A percentile compares a stretch with the other conserved stretches of the same genome.
phyloP scores from a whole-genome alignment of 2,329 filamentous ascomycete species.

The Verticillium dahliae region DNA sequence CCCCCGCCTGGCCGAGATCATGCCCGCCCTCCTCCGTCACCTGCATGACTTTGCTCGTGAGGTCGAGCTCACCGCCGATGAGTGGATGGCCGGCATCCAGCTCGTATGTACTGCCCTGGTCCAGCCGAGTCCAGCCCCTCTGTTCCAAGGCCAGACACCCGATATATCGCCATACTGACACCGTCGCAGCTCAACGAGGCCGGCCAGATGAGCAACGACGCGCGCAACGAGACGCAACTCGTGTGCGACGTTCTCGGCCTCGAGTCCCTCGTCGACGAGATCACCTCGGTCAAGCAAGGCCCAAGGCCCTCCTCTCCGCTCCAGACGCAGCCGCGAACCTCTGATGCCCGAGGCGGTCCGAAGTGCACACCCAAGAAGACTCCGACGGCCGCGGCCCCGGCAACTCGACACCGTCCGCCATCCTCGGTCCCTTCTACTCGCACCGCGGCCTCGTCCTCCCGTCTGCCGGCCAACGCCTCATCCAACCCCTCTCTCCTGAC shows the following conservation, averaged over 20 bases:
- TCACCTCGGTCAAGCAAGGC: slow-evolving; percentile 38
- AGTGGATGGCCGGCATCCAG: slow-evolving; percentile 59
- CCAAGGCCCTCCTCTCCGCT: neutral
- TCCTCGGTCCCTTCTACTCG: slow-evolving; percentile 66
- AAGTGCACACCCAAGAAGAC: neutral
- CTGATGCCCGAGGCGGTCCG: slow-evolving; percentile 18
- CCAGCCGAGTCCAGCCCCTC: neutral
- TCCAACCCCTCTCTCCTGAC: slow-evolving; percentile 19
- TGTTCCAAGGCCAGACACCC: neutral
- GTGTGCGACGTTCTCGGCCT: slow-evolving; percentile 63
- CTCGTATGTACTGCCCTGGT: slow-evolving; percentile 31
- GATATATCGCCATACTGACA: neutral
- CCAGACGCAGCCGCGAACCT: neutral
- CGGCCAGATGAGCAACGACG: slow-evolving; percentile 55
- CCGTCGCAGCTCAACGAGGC: slow-evolving; percentile 50
- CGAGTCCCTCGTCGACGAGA: slow-evolving; percentile 56
- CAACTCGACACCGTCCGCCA: slow-evolving; percentile 54
- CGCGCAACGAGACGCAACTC: slow-evolving; percentile 62
- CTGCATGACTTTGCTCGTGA: slow-evolving; percentile 64
- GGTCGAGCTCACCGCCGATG: slow-evolving; percentile 58
- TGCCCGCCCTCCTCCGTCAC: slow-evolving; percentile 53
- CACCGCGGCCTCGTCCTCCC: slow-evolving; percentile 55
- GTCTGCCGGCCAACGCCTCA: slow-evolving; percentile 49
- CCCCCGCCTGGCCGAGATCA: slow-evolving; percentile 50
- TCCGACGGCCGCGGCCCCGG: neutral